Evolutionary conservation across 805 yeast genomes (phyloP), one percentile per base, ranked within the genome.

Genomic region (Jamesozyma lodderae): DNA sequence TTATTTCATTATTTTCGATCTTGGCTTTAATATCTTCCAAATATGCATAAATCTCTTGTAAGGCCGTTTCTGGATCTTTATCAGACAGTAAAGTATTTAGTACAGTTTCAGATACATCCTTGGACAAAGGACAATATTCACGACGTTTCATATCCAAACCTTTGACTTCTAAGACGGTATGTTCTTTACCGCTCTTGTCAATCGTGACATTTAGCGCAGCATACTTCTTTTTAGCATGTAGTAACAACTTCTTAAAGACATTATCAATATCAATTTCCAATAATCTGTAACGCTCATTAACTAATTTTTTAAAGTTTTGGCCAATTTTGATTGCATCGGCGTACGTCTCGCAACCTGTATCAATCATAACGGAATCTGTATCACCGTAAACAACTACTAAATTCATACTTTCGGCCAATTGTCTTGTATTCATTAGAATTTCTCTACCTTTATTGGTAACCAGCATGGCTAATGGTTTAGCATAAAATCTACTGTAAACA

Each of bases 311-410:
- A 67, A 92, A 90, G 35, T 79, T 80, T 35, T 79, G 79, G 22
- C 97, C 99, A 45, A 87, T 79, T 49, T 71, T 70, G 31, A 84
- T 60, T 0, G 97, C 95, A 32, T 84, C 95, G 19, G 64, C 60
- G 58, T 72, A 81, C 23, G 64, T 70, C 40, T 71, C 74, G 32
- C 77, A 78, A 21, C 87, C 87, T 3, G 97, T 86, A 60, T 90
- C 94, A 57, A 92, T 86, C 98, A 92, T 92, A 37, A 92, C 96
- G 25, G 98, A 92, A 68, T 92, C 98, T 0, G 98, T 92, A 66
- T 92, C 98, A 69, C 98, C 98, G 55, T 92, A 92, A 11, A 92
- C 85, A 35, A 94, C 97, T 39, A 85, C 69, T 42, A 92, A 68
- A 0, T 81, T 81, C 51, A 82, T 68, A 40, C 79, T 72, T 59